Percentiles rank a stretch among this genome's conserved stretches.
Conservation (phyloP, 1,284 basidiomycete genomes). For the Puccinia sorghi region DNA sequence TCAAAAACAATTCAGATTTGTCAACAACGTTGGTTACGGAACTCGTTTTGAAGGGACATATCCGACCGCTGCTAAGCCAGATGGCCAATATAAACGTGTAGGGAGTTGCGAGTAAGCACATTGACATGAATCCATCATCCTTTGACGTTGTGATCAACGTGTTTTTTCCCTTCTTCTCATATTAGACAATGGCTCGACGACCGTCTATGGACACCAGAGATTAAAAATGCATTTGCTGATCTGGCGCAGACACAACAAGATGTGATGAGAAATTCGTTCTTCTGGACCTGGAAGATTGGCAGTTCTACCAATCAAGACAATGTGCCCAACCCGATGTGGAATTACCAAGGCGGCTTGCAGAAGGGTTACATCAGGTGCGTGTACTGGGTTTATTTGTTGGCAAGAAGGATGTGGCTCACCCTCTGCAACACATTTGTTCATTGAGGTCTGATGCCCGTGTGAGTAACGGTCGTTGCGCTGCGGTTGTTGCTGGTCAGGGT, state of each 20-base stretch:
- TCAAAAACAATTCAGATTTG: slow-evolving; percentile 14
- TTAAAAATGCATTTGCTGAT: slow-evolving; percentile 46
- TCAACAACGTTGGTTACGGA: slow-evolving; percentile 48
- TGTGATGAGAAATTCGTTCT: slow-evolving; percentile 49
- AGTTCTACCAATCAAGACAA: slow-evolving; percentile 46
- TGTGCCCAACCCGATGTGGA: slow-evolving; percentile 50
- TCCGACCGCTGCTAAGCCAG: slow-evolving; percentile 39
- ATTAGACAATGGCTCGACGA: slow-evolving; percentile 49
- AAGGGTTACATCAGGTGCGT: slow-evolving; percentile 46
- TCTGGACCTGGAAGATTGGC: slow-evolving; percentile 51
- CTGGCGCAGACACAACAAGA: slow-evolving; percentile 48
- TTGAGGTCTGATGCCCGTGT: slow-evolving; percentile 43
- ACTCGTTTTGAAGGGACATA: slow-evolving; percentile 48
- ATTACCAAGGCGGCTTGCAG: slow-evolving; percentile 35
- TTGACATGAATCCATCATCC: background rate
- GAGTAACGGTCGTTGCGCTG: slow-evolving; percentile 43
- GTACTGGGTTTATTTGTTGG: too few species aligned
- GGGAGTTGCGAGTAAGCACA: slow-evolving; percentile 44
- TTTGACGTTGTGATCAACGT: too few species aligned
- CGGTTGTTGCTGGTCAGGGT: slow-evolving; percentile 36
- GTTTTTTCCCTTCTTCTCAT: too few species aligned
- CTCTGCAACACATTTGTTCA: background rate
- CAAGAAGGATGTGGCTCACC: too few species aligned
- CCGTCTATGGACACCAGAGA: slow-evolving; percentile 37
- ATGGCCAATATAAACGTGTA: slow-evolving; percentile 34